Evolutionary conservation across 73 alveolate species (phyloP).

Genomic region (Durusdinium trenchii): DNA sequence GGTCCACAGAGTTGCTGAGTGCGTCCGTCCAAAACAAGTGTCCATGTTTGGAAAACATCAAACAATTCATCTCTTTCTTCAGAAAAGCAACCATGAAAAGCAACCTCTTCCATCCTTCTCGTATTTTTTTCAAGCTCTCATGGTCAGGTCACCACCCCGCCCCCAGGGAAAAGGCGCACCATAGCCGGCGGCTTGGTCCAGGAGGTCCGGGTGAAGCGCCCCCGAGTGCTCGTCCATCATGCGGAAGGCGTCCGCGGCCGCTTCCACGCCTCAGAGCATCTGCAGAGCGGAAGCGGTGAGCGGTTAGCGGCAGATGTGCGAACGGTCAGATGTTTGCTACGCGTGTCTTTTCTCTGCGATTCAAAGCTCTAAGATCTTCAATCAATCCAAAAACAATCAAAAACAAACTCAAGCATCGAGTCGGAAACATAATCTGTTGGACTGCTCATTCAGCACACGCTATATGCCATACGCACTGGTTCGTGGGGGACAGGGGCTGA

Average conservation of each 20-base stretch:
- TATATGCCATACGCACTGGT: too few relatives aligned
- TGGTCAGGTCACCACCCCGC: too few relatives aligned
- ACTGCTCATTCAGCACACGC: neutral
- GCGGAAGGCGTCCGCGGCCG: slow-evolving; percentile 87
- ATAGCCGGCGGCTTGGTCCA: slow-evolving; percentile 81
- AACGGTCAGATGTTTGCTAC: too few relatives aligned
- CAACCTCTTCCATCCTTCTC: neutral
- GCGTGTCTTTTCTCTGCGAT: too few relatives aligned
- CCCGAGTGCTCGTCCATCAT: slow-evolving; percentile 93
- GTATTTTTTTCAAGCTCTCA: neutral
- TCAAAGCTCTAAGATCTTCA: too few relatives aligned
- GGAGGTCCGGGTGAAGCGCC: slow-evolving; percentile 84
- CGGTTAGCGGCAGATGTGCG: neutral
- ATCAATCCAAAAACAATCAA: too few relatives aligned
- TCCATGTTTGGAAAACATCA: neutral
- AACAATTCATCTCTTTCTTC: neutral
- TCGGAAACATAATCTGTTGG: neutral
- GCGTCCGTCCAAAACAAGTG: neutral
- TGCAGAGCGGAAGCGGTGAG: neutral
- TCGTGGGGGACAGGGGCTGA: neutral
- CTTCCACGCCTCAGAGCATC: slow-evolving; percentile 49
- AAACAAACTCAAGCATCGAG: neutral
- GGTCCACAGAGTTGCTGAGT: neutral
- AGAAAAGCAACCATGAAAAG: neutral
- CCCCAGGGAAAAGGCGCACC: neutral